phyloP scores from a whole-genome alignment of 192 early-diverging fungal genomes.

The Entomortierella beljakovae region DNA sequence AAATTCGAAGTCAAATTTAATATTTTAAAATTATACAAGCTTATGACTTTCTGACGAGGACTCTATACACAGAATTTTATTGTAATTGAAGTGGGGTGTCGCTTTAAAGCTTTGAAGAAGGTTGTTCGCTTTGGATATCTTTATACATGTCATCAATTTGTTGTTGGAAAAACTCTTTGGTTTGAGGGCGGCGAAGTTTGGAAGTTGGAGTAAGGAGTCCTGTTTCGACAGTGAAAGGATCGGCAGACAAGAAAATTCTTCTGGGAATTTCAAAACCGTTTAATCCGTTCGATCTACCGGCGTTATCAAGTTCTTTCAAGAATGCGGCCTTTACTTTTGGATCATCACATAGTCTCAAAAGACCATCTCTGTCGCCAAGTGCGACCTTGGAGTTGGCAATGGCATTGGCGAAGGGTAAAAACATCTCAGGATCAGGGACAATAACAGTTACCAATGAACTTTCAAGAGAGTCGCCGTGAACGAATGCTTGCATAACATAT shows the following conservation, averaged over 20 bases:
- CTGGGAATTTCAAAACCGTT: slow-evolving; percentile 79
- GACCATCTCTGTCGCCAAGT: slow-evolving; percentile 25
- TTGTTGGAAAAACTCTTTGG: slow-evolving; percentile 13
- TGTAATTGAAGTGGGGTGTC: background rate
- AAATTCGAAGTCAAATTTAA: too few species aligned
- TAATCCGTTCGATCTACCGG: slow-evolving; percentile 60
- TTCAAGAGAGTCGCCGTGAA: slow-evolving; percentile 65
- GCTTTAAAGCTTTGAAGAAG: background rate
- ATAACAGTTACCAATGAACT: slow-evolving; percentile 60
- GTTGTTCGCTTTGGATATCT: background rate
- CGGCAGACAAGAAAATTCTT: slow-evolving; percentile 73
- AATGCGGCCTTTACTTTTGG: slow-evolving; percentile 61
- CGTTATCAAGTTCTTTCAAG: slow-evolving; percentile 61
- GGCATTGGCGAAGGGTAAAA: slow-evolving; percentile 55
- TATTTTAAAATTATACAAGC: too few species aligned
- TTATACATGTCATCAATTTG: slow-evolving; percentile 22
- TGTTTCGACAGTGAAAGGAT: slow-evolving; percentile 80
- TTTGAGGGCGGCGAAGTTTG: slow-evolving; percentile 36
- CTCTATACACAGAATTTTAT: background rate
- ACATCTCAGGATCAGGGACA: slow-evolving; percentile 63
- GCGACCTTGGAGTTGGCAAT: slow-evolving; percentile 9
- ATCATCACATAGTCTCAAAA: slow-evolving; percentile 56
- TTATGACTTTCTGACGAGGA: too few species aligned
- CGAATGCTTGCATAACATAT: slow-evolving; percentile 59
- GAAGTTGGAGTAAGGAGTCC: slow-evolving; percentile 83